Evolutionary conservation across 139 green algal genomes (phyloP).

Genomic region (Volvox africanus): DNA sequence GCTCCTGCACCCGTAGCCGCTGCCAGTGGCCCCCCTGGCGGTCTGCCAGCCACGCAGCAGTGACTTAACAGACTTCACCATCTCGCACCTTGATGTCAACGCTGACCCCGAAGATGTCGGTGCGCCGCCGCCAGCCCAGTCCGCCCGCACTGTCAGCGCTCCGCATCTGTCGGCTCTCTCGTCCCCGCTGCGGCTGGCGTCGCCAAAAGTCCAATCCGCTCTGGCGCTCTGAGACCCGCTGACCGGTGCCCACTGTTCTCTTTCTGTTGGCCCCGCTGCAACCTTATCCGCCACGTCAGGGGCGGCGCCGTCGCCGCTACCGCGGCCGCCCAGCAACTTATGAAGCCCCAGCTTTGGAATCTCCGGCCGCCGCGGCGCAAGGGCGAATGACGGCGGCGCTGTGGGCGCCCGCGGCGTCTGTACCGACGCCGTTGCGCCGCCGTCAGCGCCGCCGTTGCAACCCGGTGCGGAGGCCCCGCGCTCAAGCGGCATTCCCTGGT

Average conservation of each 20-base stretch:
- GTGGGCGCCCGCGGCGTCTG: background rate
- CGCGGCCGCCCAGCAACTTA: background rate
- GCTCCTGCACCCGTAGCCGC: background rate
- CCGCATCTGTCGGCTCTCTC: background rate
- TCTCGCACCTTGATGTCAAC: background rate
- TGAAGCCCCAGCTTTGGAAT: background rate
- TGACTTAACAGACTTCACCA: background rate
- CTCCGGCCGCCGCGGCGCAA: background rate
- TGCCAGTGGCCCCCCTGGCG: background rate
- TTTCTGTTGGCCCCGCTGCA: background rate
- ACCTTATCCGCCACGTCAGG: background rate
- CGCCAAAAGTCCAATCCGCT: background rate
- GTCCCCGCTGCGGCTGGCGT: background rate
- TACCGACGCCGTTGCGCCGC: background rate
- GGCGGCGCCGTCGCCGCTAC: background rate
- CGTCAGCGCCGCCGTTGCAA: background rate
- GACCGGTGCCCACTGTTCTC: background rate
- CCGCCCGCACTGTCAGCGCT: background rate
- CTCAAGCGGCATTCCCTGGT: background rate
- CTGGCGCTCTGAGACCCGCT: background rate
- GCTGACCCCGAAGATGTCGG: background rate
- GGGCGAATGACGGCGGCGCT: background rate
- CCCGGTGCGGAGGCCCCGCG: background rate
- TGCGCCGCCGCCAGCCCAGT: background rate
- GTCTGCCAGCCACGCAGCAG: conserved; percentile 23